phyloP scores from a whole-genome alignment of 352 stramenopile species.

The Pythium utonaiense region DNA sequence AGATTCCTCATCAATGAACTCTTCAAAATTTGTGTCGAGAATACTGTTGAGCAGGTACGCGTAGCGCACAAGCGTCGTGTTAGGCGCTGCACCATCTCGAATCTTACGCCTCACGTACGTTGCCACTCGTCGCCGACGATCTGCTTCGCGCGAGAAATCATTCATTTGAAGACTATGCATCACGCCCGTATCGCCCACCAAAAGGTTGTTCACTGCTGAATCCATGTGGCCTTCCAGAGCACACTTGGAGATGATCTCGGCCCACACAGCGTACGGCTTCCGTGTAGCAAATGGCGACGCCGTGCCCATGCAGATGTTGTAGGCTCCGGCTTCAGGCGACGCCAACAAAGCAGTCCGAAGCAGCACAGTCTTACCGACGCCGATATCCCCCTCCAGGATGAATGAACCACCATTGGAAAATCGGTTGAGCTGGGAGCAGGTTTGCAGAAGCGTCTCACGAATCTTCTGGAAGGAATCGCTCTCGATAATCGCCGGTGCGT shows the following conservation, averaged over 20 bases:
- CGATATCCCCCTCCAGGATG: slow-evolving; percentile 80
- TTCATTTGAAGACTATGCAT: slow-evolving; percentile 17
- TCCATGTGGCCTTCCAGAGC: slow-evolving; percentile 32
- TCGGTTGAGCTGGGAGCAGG: slow-evolving; percentile 64
- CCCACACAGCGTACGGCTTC: slow-evolving; percentile 82
- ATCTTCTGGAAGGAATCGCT: slow-evolving; percentile 55
- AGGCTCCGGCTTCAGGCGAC: slow-evolving; percentile 40
- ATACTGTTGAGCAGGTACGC: slow-evolving; percentile 56
- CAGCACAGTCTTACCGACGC: slow-evolving; percentile 80
- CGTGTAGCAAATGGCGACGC: slow-evolving; percentile 68
- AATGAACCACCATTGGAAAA: slow-evolving; percentile 67
- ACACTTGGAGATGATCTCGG: slow-evolving; percentile 69
- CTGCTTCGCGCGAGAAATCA: slow-evolving; percentile 31
- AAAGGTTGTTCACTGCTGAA: neutral
- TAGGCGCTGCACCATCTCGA: slow-evolving; percentile 51
- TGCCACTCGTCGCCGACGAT: slow-evolving; percentile 49
- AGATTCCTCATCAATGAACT: slow-evolving; percentile 30
- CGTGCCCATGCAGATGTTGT: slow-evolving; percentile 63
- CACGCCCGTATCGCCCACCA: neutral
- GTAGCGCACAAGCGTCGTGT: slow-evolving; percentile 66
- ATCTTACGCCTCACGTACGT: slow-evolving; percentile 65
- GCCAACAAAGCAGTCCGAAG: slow-evolving; percentile 51
- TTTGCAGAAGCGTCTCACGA: slow-evolving; percentile 49
- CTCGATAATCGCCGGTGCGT: slow-evolving; percentile 49
- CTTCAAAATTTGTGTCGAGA: slow-evolving; percentile 70